Evolutionary conservation across 1,139 yeast species (phyloP), one percentile per base, ranked within the genome.

Genomic region (Meyerozyma sp.): DNA sequence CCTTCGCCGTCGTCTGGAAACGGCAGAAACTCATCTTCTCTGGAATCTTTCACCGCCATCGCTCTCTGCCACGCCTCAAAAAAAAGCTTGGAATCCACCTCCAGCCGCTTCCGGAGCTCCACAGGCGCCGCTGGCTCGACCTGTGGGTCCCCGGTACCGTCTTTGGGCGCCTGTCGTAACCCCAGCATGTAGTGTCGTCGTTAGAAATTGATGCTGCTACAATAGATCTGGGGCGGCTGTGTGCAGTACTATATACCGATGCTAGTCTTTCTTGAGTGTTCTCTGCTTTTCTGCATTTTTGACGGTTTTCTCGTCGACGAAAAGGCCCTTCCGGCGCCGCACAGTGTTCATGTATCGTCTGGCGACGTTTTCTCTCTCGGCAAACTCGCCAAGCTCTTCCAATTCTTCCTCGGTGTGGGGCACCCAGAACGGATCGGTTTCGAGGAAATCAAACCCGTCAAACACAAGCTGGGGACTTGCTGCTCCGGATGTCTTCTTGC

Each of bases 341-440:
- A 93, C 81, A 29, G 68, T 70, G 49, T 88, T 89, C 84, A 93
- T 86, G 60, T 93, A 93, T 55, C 75, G 73, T 60, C 95, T 77
- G 0, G 97, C 98, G 47, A 90, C 72, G 58, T 93, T 93, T 56
- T 90, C 98, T 55, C 88, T 78, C 56, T 94, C 98, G 0, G 97
- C 96, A 53, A 80, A 77, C 51, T 89, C 96, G 26, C 98, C 99
- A 40, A 88, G 70, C 47, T 90, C 95, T 59, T 93, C 98, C 41
- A 93, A 66, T 60, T 94, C 98, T 61, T 90, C 98, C 55, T 88
- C 97, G 0, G 98, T 94, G 6, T 93, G 88, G n/a, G 99, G 98
- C 10, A 93, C 96, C 99, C 99, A 94, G 73, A 85, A 94, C 35
- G 99, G 99, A 68, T 94, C 98, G 52, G 86, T 79, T 49, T 89